Evolutionary conservation across 1,139 yeast genomes (phyloP).

Genomic region (Scheffersomyces illinoinensis): DNA sequence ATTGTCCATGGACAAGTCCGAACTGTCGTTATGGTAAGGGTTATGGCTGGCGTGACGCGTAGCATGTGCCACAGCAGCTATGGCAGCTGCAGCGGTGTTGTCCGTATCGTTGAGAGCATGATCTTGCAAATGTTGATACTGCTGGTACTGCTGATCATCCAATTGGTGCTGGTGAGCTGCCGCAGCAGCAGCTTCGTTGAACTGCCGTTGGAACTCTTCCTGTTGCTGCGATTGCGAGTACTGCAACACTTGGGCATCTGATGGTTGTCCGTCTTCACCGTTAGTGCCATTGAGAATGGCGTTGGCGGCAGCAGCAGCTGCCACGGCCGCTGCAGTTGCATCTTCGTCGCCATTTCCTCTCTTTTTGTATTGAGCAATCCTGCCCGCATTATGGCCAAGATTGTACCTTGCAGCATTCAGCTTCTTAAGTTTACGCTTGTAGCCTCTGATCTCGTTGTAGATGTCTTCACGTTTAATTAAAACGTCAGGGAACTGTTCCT

Average conservation of each 20-base stretch:
- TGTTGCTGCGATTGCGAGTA: conserved; percentile 30
- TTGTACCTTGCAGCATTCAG: conserved; percentile 22
- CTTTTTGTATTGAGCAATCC: conserved; percentile 16
- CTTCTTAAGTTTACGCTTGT: conserved; percentile 53
- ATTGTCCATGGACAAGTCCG: conserved; percentile 48
- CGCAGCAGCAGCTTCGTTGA: conserved; percentile 42
- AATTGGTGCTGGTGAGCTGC: conserved; percentile 30
- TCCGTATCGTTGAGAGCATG: conserved; percentile 25
- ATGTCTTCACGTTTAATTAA: conserved; percentile 59
- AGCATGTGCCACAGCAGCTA: conserved; percentile 45
- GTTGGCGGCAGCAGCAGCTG: background rate
- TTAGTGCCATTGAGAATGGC: conserved; percentile 13
- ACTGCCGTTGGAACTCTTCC: conserved; percentile 41
- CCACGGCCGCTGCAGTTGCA: conserved; percentile 20
- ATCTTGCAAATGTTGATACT: conserved; percentile 33
- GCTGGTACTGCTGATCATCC: conserved; percentile 35
- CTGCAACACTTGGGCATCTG: conserved; percentile 22
- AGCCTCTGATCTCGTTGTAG: conserved; percentile 59
- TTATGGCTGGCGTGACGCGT: conserved; percentile 23
- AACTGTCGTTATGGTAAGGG: conserved; percentile 22
- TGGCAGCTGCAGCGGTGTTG: conserved; percentile 41
- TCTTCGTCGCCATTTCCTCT: conserved; percentile 32
- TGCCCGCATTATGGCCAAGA: conserved; percentile 9
- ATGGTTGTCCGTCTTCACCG: conserved; percentile 9
- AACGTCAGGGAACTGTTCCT: conserved; percentile 55